phyloP scores from a whole-genome alignment of 495 filamentous ascomycete species.

The Aspergillus cristatus region DNA sequence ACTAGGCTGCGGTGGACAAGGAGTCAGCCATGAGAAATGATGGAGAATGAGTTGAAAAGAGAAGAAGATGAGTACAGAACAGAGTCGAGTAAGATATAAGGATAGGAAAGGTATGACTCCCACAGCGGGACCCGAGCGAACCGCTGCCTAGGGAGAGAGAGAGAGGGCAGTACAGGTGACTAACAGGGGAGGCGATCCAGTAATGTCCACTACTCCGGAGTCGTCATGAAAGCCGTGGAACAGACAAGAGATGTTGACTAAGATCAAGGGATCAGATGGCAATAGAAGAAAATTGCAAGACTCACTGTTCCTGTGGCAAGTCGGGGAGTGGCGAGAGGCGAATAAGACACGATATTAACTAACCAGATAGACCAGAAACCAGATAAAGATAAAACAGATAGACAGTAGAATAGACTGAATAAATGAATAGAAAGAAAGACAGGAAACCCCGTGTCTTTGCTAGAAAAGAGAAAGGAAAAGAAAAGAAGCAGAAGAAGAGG shows the following conservation, averaged over 20 bases:
- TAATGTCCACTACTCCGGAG: too few relatives aligned
- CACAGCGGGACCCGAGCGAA: conserved; percentile 8
- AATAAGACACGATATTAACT: conserved; percentile 3
- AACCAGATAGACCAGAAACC: not conserved
- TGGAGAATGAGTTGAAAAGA: not conserved
- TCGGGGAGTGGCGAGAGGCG: conserved; percentile 11
- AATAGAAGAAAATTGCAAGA: too few relatives aligned
- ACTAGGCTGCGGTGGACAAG: conserved; percentile 1
- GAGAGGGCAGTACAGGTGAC: conserved; percentile 13
- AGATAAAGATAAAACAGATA: not conserved
- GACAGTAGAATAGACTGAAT: not conserved
- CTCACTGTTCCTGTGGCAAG: conserved; percentile 15
- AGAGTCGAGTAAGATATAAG: too few relatives aligned
- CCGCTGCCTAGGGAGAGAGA: conserved; percentile 13
- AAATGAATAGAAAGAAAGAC: too few relatives aligned
- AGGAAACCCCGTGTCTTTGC: too few relatives aligned
- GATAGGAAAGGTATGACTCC: conserved; percentile 14
- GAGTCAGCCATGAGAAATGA: not conserved
- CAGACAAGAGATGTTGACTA: too few relatives aligned
- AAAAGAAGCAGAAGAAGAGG: not conserved
- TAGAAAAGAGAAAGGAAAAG: not conserved
- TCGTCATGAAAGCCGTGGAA: too few relatives aligned
- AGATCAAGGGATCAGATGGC: too few relatives aligned
- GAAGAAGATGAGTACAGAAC: conserved; percentile 9
- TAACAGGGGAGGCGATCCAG: conserved; percentile 12